A percentile compares a stretch with the other conserved stretches of the same genome.
Evolutionary conservation across 495 filamentous ascomycete species (phyloP).

Genomic region (Tuber indicum): DNA sequence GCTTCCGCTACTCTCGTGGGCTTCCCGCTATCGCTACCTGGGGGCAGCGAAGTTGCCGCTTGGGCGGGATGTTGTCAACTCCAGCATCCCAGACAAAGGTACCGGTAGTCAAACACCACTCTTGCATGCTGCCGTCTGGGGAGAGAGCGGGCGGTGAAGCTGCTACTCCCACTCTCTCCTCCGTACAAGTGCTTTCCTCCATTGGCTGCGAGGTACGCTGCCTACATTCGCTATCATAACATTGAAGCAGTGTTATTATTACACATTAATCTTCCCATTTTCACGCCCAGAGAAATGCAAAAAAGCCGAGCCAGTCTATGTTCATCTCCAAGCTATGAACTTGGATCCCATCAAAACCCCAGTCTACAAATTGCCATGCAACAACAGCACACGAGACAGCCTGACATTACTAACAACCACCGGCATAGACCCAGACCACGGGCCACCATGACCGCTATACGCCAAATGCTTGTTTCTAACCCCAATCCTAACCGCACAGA

Average conservation of each 20-base stretch:
- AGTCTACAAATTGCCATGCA: background rate
- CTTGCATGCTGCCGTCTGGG: too few species aligned
- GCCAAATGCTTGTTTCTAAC: conserved; percentile 7
- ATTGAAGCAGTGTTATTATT: background rate
- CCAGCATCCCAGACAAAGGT: too few species aligned
- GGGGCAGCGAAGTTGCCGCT: too few species aligned
- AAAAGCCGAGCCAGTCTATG: background rate
- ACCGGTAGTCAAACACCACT: background rate
- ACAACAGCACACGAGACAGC: background rate
- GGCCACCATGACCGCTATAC: background rate
- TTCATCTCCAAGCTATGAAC: background rate
- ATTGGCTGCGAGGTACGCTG: too few species aligned
- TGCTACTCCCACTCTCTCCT: too few species aligned
- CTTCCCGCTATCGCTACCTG: too few species aligned
- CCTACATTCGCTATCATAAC: background rate
- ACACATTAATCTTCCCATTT: background rate
- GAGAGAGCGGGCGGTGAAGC: too few species aligned
- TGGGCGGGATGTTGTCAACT: too few species aligned
- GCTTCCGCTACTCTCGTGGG: too few species aligned
- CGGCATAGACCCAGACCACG: background rate
- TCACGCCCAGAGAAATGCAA: background rate
- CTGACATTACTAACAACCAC: background rate
- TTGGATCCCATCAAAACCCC: background rate
- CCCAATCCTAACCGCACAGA: background rate
- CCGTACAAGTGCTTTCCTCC: too few species aligned